Percentiles rank a stretch among this genome's conserved stretches.
Conservation (phyloP, 2,329 filamentous ascomycete species). For the Chalara sp. region DNA sequence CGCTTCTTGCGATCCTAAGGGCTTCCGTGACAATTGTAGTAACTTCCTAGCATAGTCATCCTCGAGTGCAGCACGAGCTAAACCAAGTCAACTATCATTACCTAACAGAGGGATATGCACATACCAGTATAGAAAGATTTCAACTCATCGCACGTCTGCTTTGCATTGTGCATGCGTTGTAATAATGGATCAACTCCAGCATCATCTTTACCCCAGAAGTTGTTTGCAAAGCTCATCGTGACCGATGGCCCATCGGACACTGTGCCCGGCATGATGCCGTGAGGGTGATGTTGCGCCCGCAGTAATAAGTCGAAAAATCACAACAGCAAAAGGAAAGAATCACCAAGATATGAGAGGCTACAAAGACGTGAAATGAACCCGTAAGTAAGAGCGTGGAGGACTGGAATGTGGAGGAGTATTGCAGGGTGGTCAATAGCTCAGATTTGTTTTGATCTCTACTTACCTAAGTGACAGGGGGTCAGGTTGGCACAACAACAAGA, state of each 20-base stretch:
- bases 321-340: neutral
- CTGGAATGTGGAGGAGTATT: no score
- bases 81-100: constrained; percentile 2
- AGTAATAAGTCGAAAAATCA: neutral
- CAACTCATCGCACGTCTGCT: constrained; percentile 89
- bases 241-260: constrained; percentile 29
- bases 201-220: constrained; percentile 99
- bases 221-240: constrained; percentile 68
- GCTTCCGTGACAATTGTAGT: constrained; percentile 76
- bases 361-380: no score
- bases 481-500: no score
- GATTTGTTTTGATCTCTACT: no score
- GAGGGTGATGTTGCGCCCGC: no score
- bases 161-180: constrained; percentile 90
- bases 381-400: neutral
- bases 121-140: constrained; percentile 81
- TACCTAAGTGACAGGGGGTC: no score
- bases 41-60: constrained; percentile 94
- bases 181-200: constrained; percentile 87
- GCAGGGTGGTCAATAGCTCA: no score
- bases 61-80: constrained; percentile 86
- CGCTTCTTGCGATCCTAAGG: constrained; percentile 79
- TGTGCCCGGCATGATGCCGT: constrained; percentile 24
- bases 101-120: constrained; percentile 18
- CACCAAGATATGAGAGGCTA: no score